Evolutionary conservation across 140 eudicot species (phyloP).

Genomic region (Anethum foeniculum): DNA sequence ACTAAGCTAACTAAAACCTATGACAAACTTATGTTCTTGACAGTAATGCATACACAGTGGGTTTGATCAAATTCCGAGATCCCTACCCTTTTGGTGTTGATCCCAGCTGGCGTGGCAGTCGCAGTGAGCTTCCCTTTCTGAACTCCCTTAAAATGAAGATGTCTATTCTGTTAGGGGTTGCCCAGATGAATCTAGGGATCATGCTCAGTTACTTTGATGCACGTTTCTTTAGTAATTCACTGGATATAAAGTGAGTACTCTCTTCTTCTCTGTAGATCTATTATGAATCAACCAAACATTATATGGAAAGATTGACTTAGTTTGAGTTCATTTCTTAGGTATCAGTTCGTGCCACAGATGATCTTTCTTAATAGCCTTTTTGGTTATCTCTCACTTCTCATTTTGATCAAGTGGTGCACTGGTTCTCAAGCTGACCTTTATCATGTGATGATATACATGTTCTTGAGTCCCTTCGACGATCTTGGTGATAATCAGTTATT

Average conservation of each 20-base stretch:
- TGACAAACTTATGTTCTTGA: slow-evolving; percentile 15
- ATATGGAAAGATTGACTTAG: slow-evolving; percentile 1
- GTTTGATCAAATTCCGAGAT: slow-evolving; percentile 64
- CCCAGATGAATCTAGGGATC: slow-evolving; percentile 96
- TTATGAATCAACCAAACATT: background rate
- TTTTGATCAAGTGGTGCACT: slow-evolving; percentile 86
- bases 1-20: slow-evolving; percentile 8
- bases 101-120: slow-evolving; percentile 99
- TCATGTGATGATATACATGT: slow-evolving; percentile 99
- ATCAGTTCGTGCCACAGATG: slow-evolving; percentile 93
- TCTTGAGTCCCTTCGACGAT: slow-evolving; percentile 88
- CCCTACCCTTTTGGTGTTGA: slow-evolving; percentile 98
- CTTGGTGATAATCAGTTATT: slow-evolving; percentile 92
- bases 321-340: slow-evolving; percentile 41
- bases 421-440: slow-evolving; percentile 98
- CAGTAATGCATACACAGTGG: slow-evolving; percentile 71
- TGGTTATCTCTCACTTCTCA: slow-evolving; percentile 95
- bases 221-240: slow-evolving; percentile 59
- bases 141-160: slow-evolving; percentile 98
- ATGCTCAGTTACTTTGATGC: slow-evolving; percentile 86
- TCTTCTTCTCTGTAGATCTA: background rate
- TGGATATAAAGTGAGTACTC: slow-evolving; percentile 65
- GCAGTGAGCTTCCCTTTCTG: slow-evolving; percentile 88
- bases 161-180: slow-evolving; percentile 90
- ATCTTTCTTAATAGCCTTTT: slow-evolving; percentile 97